Percentiles rank a stretch among this genome's conserved stretches.
These are phyloP conservation scores for Marasmius tenuissimus DNA, from an alignment of 1,284 basidiomycete species.

Conservation along the genomic window DNA sequence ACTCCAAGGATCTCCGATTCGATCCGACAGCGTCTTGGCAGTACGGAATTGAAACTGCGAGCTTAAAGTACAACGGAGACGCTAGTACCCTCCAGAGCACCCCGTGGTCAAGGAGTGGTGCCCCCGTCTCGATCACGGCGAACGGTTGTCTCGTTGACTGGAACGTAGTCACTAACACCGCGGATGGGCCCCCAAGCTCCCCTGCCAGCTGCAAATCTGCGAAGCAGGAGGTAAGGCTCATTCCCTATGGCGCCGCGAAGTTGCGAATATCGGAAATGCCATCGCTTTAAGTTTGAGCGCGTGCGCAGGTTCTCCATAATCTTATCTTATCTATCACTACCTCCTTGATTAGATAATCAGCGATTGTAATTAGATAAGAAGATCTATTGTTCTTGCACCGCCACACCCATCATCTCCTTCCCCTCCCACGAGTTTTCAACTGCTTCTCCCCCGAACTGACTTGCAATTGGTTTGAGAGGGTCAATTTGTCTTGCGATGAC, in stretches of 20 bases:
- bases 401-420: neutral
- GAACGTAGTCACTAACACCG: neutral
- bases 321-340: neutral
- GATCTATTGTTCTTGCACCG: neutral
- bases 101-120: neutral
- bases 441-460: neutral
- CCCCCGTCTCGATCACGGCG: neutral
- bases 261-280: conserved; percentile 15
- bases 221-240: neutral
- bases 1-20: conserved; percentile 13
- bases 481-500: too few species aligned
- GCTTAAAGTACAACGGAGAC: conserved; percentile 11
- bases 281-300: neutral
- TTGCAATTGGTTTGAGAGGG: too few species aligned
- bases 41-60: conserved; percentile 10
- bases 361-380: neutral
- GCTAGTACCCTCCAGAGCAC: neutral
- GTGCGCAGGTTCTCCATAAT: neutral
- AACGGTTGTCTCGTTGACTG: neutral
- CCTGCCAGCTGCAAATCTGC: neutral
- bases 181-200: conserved; percentile 2
- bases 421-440: neutral
- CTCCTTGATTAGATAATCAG: neutral
- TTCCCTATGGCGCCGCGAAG: conserved; percentile 8
- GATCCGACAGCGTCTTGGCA: conserved; percentile 10